Percentiles rank a stretch among this genome's conserved stretches.
Conservation (phyloP, 345 rosid species). For the Gossypium longicalyx region DNA sequence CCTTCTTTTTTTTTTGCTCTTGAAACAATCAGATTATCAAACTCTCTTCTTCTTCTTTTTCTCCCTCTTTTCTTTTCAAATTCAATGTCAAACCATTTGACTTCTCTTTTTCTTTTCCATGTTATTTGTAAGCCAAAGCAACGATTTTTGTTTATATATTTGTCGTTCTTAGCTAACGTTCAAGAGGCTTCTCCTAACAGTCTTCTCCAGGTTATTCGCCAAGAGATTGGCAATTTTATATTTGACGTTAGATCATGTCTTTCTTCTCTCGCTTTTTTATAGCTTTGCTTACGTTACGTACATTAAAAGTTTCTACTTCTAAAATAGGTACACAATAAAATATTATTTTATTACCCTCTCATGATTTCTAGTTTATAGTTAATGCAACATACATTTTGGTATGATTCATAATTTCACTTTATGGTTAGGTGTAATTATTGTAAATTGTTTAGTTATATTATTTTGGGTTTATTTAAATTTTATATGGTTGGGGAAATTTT, state of each 20-base stretch:
- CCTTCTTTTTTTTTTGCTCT: neutral
- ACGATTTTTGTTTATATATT: neutral
- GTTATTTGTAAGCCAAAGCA: neutral
- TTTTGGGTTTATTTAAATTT: too few species aligned
- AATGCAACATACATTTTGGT: too few species aligned
- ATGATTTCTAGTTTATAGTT: too few species aligned
- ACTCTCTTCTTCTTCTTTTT: neutral
- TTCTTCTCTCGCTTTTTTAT: neutral
- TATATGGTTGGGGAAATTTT: too few species aligned
- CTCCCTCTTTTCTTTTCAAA: too few species aligned
- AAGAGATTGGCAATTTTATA: neutral
- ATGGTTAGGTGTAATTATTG: too few species aligned
- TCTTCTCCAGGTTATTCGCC: slow-evolving; percentile 25
- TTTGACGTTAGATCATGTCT: neutral
- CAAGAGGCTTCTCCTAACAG: slow-evolving; percentile 27
- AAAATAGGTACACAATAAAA: too few species aligned
- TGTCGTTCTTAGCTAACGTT: slow-evolving; percentile 17
- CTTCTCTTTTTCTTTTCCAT: neutral
- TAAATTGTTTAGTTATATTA: too few species aligned
- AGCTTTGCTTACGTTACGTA: neutral
- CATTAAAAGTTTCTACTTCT: too few species aligned
- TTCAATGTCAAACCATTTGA: neutral
- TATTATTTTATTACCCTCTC: too few species aligned
- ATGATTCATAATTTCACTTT: too few species aligned
- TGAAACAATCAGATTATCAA: neutral